Evolutionary conservation across 2,329 filamentous ascomycete species (phyloP).

Genomic region (Neofusicoccum sp.): DNA sequence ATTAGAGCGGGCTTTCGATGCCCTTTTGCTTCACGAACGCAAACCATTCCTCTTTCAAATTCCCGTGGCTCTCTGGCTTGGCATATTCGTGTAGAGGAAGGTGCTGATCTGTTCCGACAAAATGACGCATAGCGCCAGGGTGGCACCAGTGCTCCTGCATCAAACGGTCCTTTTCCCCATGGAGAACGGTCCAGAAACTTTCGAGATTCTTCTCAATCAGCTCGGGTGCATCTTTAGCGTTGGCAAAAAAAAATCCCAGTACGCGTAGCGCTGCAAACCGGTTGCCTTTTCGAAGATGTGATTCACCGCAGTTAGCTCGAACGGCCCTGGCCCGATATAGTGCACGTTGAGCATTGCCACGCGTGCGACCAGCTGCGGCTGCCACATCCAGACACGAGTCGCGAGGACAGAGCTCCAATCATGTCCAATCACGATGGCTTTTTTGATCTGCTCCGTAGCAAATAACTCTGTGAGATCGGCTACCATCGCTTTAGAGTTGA

Average conservation of each 20-base stretch:
- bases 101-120: conserved; percentile 25
- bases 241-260: conserved; percentile 52
- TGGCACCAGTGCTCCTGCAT: conserved; percentile 42
- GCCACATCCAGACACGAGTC: conserved; percentile 46
- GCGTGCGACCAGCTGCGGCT: conserved; percentile 45
- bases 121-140: conserved; percentile 38
- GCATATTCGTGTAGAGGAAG: conserved; percentile 38
- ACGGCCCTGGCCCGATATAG: conserved; percentile 43
- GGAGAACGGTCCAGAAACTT: conserved; percentile 39
- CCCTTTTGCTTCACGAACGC: conserved; percentile 37
- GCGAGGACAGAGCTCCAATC: conserved; percentile 52
- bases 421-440: conserved; percentile 44
- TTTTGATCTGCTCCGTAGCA: conserved; percentile 27
- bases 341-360: conserved; percentile 47
- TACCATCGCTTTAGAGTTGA: conserved; percentile 30
- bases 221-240: conserved; percentile 39
- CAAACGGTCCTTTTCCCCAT: conserved; percentile 36
- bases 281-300: conserved; percentile 34
- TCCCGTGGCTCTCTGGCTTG: conserved; percentile 24
- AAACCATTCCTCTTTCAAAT: conserved; percentile 39
- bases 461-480: conserved; percentile 33
- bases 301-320: conserved; percentile 43
- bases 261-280: conserved; percentile 45
- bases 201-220: conserved; percentile 46
- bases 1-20: conserved; percentile 41